These are phyloP conservation scores for Ananas comosus DNA, from an alignment of 176 grass and related monocot genomes.

Conservation along the genomic window DNA sequence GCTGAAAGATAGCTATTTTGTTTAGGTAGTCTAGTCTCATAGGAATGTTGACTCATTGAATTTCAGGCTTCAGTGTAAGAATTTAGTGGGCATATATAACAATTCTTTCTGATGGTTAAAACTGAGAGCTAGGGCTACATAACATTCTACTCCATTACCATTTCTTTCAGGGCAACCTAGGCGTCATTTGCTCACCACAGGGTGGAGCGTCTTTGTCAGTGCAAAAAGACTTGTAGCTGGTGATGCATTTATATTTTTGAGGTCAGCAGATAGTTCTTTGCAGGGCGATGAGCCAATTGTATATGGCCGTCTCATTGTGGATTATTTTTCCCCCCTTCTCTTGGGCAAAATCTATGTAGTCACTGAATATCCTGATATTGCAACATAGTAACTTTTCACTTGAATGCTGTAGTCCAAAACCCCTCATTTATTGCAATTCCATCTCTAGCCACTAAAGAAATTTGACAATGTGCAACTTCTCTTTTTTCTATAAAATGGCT, in stretches of 20 bases:
- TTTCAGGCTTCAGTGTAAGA: not conserved
- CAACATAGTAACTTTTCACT: not conserved
- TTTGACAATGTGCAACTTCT: too few relatives aligned
- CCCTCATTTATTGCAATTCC: too few relatives aligned
- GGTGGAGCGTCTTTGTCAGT: conserved; percentile 74
- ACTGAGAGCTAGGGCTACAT: not conserved
- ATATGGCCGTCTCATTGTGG: not conserved
- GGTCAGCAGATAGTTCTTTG: conserved; percentile 23
- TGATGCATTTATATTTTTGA: conserved; percentile 68
- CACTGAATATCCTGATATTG: not conserved
- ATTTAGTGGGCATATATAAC: not conserved
- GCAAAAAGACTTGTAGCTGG: conserved; percentile 57
- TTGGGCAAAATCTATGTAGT: not conserved
- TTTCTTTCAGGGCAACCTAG: conserved; percentile 51
- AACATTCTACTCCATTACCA: not conserved
- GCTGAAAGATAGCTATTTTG: not conserved
- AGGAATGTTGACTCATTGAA: not conserved
- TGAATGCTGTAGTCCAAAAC: too few relatives aligned
- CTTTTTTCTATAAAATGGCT: too few relatives aligned
- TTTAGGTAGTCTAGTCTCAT: not conserved
- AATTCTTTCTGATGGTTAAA: not conserved
- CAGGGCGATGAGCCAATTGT: not conserved
- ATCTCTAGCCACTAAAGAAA: too few relatives aligned
- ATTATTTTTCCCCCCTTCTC: not conserved
- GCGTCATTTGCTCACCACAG: conserved; percentile 63